Percentiles rank a stretch among this genome's conserved stretches.
These are phyloP conservation scores for Neurospora tetraspora DNA, from an alignment of 495 filamentous ascomycete species.

Conservation along the genomic window DNA sequence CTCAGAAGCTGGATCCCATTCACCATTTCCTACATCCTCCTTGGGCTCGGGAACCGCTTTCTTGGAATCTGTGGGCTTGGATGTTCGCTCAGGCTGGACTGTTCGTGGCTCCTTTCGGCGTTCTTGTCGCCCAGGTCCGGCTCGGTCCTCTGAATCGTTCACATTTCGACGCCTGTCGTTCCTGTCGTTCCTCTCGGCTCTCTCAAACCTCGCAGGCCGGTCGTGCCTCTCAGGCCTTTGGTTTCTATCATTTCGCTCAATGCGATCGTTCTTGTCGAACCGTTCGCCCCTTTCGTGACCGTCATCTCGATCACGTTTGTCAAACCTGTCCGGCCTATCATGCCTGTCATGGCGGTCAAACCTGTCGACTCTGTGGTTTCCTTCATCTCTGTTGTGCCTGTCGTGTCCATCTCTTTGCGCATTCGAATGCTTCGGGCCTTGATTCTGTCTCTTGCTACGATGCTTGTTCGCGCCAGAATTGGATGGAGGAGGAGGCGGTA, in stretches of 20 bases:
- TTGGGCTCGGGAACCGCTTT: not conserved
- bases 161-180: not conserved
- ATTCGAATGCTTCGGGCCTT: slow-evolving; percentile 8
- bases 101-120: not conserved
- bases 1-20: slow-evolving; percentile 25
- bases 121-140: not conserved
- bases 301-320: not conserved
- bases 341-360: not conserved
- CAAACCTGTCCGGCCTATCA: not conserved
- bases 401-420: slow-evolving; percentile 6
- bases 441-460: slow-evolving; percentile 13
- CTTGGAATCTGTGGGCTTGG: not conserved
- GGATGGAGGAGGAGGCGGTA: slow-evolving; percentile 6
- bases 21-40: slow-evolving; percentile 10
- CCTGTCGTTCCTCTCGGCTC: not conserved
- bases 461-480: slow-evolving; percentile 5
- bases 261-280: not conserved
- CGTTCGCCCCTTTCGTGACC: not conserved
- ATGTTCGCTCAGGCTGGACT: not conserved
- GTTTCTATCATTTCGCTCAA: not conserved
- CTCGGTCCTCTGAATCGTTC: not conserved
- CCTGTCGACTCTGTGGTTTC: not conserved
- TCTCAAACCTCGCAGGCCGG: not conserved
- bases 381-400: not conserved
- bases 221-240: not conserved